These are phyloP conservation scores for Kwoniella sp. DNA, from an alignment of 768 basidiomycete species.

Conservation along the genomic window DNA sequence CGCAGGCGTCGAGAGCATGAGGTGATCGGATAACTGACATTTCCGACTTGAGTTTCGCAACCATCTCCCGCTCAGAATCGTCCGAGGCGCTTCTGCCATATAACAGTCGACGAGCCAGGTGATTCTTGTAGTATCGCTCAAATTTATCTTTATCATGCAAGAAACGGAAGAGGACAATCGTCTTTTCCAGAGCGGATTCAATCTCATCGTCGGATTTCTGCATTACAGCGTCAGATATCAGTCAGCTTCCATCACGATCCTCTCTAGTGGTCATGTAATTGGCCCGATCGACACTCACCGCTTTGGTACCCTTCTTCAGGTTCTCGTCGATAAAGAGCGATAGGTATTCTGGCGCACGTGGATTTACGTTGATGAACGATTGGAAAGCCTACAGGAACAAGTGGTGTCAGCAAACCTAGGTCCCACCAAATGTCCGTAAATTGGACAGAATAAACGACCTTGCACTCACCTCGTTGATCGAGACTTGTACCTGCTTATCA, in stretches of 20 bases:
- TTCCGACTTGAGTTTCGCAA: constrained; percentile 94
- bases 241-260: neutral
- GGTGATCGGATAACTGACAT: constrained; percentile 54
- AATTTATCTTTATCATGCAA: constrained; percentile 95
- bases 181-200: constrained; percentile 86
- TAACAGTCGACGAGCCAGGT: constrained; percentile 89
- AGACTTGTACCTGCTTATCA: constrained; percentile 76
- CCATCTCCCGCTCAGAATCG: constrained; percentile 96
- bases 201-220: constrained; percentile 96
- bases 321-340: constrained; percentile 97
- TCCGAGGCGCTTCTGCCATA: constrained; percentile 86
- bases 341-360: constrained; percentile 87
- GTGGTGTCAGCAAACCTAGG: neutral
- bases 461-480: constrained; percentile 76
- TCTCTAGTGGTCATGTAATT: neutral
- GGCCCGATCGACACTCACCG: constrained; percentile 62
- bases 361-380: constrained; percentile 83
- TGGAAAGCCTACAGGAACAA: constrained; percentile 74
- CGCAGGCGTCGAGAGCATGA: neutral
- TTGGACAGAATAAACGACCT: neutral
- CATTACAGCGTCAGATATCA: neutral
- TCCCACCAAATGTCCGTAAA: no score
- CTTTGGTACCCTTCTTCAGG: constrained; percentile 89
- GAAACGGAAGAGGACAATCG: constrained; percentile 92
- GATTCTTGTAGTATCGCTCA: constrained; percentile 95